Percentiles rank a stretch among this genome's conserved stretches.
Conservation (phyloP, 208 protist species). For the Acanthamoeba royreba region DNA sequence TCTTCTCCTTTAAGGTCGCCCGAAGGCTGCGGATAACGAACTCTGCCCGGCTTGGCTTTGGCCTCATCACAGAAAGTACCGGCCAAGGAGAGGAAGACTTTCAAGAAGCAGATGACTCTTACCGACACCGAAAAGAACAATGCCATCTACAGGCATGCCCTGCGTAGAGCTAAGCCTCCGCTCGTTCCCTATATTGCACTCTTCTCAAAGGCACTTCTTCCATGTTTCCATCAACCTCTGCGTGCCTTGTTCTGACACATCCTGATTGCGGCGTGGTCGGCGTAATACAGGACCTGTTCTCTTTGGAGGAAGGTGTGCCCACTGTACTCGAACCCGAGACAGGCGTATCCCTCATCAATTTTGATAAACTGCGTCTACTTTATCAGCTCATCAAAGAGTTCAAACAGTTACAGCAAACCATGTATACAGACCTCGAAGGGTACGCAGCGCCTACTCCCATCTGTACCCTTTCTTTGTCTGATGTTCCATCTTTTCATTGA, state of each 20-base stretch:
- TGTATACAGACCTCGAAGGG: background rate
- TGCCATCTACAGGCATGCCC: background rate
- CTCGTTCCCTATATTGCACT: slow-evolving; percentile 9
- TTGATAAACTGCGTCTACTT: background rate
- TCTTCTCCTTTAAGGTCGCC: no score
- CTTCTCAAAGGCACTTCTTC: background rate
- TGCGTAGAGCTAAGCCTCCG: background rate
- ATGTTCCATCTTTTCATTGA: background rate
- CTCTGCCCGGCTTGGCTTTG: no score
- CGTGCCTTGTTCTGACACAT: no score
- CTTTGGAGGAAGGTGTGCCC: background rate
- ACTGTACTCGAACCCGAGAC: background rate
- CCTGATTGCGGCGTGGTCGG: background rate
- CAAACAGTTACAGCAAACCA: background rate
- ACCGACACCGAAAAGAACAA: slow-evolving; percentile 28
- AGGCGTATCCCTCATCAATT: background rate
- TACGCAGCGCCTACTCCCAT: no score
- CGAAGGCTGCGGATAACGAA: no score
- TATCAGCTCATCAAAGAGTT: background rate
- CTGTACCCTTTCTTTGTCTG: background rate
- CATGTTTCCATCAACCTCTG: no score
- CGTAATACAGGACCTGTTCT: background rate
- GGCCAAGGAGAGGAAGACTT: background rate
- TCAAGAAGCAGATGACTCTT: slow-evolving; percentile 5
- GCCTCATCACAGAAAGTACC: slow-evolving; percentile 39